Conservation (phyloP, 805 yeast genomes). For the Zygosaccharomyces gambellarensis region DNA sequence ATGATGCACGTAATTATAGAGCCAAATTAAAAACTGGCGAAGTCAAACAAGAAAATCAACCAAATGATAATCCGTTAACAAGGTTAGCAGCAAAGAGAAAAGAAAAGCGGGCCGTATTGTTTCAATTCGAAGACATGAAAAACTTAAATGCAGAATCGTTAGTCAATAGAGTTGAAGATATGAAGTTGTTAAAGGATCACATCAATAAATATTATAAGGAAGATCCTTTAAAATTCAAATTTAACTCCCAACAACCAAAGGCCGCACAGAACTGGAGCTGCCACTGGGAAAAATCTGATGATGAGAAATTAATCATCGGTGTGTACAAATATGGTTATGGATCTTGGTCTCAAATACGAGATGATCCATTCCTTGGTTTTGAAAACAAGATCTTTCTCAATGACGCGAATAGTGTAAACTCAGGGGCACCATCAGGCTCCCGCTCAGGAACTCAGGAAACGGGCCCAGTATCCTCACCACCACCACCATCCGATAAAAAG, state of each 20-base stretch:
- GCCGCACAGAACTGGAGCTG: conserved; percentile 89
- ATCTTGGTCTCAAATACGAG: conserved; percentile 89
- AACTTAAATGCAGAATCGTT: conserved; percentile 87
- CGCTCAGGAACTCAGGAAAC: neutral
- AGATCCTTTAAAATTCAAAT: conserved; percentile 55
- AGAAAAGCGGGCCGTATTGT: conserved; percentile 84
- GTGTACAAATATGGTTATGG: conserved; percentile 92
- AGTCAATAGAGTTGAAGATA: conserved; percentile 76
- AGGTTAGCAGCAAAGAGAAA: conserved; percentile 61
- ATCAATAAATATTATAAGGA: conserved; percentile 47
- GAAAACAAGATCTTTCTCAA: conserved; percentile 77
- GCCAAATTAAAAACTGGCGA: conserved; percentile 39
- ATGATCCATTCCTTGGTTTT: conserved; percentile 85
- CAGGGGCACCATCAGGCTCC: neutral
- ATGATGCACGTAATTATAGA: conserved; percentile 52
- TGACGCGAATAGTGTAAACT: conserved; percentile 29
- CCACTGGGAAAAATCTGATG: conserved; percentile 79
- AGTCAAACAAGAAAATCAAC: conserved; percentile 30
- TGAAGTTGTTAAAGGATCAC: conserved; percentile 57
- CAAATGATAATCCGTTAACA: conserved; percentile 44
- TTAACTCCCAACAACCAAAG: conserved; percentile 57
- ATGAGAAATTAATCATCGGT: conserved; percentile 81
- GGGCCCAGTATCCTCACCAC: neutral
- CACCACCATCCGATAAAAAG: conserved; percentile 16
- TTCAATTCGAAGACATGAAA: conserved; percentile 83